Evolutionary conservation across 768 basidiomycete species (phyloP).

Genomic region (Baorangia bicolor): DNA sequence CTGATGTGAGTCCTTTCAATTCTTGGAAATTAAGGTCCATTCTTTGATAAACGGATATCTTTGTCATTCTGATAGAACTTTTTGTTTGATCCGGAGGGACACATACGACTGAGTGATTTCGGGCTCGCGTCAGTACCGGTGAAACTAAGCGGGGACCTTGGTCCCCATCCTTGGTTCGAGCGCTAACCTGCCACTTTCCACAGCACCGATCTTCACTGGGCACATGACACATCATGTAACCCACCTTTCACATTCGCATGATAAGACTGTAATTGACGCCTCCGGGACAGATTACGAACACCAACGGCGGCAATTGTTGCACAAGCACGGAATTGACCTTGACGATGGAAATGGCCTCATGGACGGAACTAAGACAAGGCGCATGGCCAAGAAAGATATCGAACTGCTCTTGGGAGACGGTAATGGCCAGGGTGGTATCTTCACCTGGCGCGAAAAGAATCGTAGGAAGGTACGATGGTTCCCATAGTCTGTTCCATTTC

Average conservation of each 20-base stretch:
- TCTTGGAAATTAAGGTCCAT: slow-evolving; percentile 29
- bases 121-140: slow-evolving; percentile 79
- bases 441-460: slow-evolving; percentile 96
- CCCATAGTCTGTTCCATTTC: slow-evolving; percentile 31
- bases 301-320: slow-evolving; percentile 82
- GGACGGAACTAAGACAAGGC: slow-evolving; percentile 73
- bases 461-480: slow-evolving; percentile 69
- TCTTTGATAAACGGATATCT: slow-evolving; percentile 25
- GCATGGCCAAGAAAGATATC: slow-evolving; percentile 77
- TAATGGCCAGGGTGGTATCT: slow-evolving; percentile 77
- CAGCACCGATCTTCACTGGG: slow-evolving; percentile 94
- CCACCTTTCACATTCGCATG: slow-evolving; percentile 4
- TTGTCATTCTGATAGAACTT: slow-evolving; percentile 67
- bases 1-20: slow-evolving; percentile 60
- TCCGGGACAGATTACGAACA: slow-evolving; percentile 79
- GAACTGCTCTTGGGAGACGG: slow-evolving; percentile 83
- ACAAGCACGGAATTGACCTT: slow-evolving; percentile 93
- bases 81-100: slow-evolving; percentile 89
- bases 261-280: slow-evolving; percentile 15
- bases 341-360: slow-evolving; percentile 68
- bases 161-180: slow-evolving; percentile 9
- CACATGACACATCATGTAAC: slow-evolving; percentile 89
- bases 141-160: slow-evolving; percentile 25
- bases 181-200: slow-evolving; percentile 23
- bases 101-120: slow-evolving; percentile 94